Percentiles rank a stretch among this genome's conserved stretches.
Evolutionary conservation across 192 early-diverging fungal species (phyloP).

Genomic region (Linnemannia elongata): DNA sequence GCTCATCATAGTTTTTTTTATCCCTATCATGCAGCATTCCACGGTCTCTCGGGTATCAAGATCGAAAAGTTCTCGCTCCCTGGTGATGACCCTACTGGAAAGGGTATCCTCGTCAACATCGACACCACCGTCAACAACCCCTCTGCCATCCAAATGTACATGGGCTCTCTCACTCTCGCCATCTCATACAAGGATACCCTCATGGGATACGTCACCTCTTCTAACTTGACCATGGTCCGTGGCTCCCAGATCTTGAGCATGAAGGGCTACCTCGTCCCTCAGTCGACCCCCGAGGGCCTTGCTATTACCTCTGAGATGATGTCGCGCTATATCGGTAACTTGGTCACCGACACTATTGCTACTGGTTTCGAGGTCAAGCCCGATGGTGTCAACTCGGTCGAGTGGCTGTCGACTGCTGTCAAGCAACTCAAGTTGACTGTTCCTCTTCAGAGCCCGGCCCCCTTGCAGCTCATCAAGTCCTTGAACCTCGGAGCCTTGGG

Average conservation of each 20-base stretch:
- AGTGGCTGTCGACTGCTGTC: slow-evolving; percentile 48
- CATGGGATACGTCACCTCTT: slow-evolving; percentile 61
- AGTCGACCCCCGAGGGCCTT: slow-evolving; percentile 54
- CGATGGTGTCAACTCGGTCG: slow-evolving; percentile 56
- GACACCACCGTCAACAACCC: slow-evolving; percentile 63
- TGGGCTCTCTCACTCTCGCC: slow-evolving; percentile 63
- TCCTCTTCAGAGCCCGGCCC: slow-evolving; percentile 36
- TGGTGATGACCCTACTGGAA: slow-evolving; percentile 63
- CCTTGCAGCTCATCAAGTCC: slow-evolving; percentile 61
- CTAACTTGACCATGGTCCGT: slow-evolving; percentile 50
- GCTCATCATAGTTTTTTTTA: background rate
- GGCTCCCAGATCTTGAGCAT: slow-evolving; percentile 61
- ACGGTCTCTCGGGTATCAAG: slow-evolving; percentile 60
- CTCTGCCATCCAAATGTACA: slow-evolving; percentile 64
- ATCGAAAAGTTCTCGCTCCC: slow-evolving; percentile 65
- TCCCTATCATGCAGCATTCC: slow-evolving; percentile 40
- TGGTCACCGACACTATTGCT: slow-evolving; percentile 57
- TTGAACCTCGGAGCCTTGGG: slow-evolving; percentile 63
- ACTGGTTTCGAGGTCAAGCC: slow-evolving; percentile 60
- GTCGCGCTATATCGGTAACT: slow-evolving; percentile 60
- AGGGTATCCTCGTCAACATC: slow-evolving; percentile 66
- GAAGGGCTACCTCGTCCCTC: slow-evolving; percentile 63
- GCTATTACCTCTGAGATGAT: slow-evolving; percentile 59
- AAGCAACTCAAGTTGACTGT: slow-evolving; percentile 60
- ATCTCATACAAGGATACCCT: slow-evolving; percentile 59